phyloP scores from a whole-genome alignment of 1,139 yeast species.

The Hemisphaericaspora xylofermentans region DNA sequence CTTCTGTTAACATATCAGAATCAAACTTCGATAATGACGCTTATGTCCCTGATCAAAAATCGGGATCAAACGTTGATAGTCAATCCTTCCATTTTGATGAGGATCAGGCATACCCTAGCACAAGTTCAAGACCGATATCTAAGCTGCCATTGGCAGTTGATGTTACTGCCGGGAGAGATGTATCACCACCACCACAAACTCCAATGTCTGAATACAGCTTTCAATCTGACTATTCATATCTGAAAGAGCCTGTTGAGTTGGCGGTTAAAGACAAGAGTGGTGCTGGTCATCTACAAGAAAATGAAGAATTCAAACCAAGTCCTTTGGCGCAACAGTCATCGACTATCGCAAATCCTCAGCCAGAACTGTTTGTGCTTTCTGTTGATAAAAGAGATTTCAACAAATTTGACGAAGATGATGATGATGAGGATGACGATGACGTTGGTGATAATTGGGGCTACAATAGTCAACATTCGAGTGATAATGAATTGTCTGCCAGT shows the following conservation, averaged over 20 bases:
- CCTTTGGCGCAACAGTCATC: neutral
- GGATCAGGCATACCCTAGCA: neutral
- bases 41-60: no score
- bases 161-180: neutral
- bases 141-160: conserved; percentile 1
- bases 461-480: conserved; percentile 24
- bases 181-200: conserved; percentile 21
- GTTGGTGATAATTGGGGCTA: conserved; percentile 30
- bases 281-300: neutral
- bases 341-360: neutral
- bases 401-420: neutral
- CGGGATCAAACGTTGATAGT: no score
- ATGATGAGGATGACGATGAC: conserved; percentile 13
- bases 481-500: conserved; percentile 11
- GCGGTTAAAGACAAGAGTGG: conserved; percentile 15
- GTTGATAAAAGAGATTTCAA: conserved; percentile 9
- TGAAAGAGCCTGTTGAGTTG: conserved; percentile 30
- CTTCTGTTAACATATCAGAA: neutral
- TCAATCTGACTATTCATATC: conserved; percentile 38
- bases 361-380: conserved; percentile 10
- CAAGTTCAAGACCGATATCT: neutral
- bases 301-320: neutral
- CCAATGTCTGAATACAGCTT: conserved; percentile 34
- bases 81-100: conserved; percentile 2
- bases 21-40: neutral